Evolutionary conservation across 1,284 basidiomycete genomes (phyloP).

Genomic region (Baeospora myosura): DNA sequence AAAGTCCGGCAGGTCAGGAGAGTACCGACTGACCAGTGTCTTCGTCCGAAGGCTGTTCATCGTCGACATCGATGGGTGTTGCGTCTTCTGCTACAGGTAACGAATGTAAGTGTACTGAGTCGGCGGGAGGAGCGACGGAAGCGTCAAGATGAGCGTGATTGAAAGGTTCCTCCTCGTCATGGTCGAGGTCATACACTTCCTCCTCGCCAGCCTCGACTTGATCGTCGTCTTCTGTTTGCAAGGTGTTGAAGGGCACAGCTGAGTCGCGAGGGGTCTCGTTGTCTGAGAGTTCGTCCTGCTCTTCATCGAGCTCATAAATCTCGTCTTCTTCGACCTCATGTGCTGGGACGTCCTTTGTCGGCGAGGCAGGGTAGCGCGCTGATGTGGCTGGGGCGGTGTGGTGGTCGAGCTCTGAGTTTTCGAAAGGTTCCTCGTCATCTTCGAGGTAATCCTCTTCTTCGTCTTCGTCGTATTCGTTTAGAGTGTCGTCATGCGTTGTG

Average conservation of each 20-base stretch:
- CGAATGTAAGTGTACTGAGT: too few relatives aligned
- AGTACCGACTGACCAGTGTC: slow-evolving; percentile 13
- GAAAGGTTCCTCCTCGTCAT: too few relatives aligned
- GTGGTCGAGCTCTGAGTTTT: slow-evolving; percentile 10
- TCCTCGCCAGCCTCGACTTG: slow-evolving; percentile 13
- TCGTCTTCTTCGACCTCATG: too few relatives aligned
- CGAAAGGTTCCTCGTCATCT: slow-evolving; percentile 7
- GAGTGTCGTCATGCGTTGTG: too few relatives aligned
- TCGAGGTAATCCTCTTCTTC: slow-evolving; percentile 20
- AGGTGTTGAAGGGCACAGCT: too few relatives aligned
- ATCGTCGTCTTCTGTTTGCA: slow-evolving; percentile 14
- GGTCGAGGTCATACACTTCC: slow-evolving; percentile 10
- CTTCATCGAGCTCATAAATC: neutral
- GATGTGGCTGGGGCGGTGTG: slow-evolving; percentile 5
- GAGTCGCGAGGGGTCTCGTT: too few relatives aligned
- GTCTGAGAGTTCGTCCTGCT: slow-evolving; percentile 1
- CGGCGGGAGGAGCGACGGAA: too few relatives aligned
- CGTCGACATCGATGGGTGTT: slow-evolving; percentile 8
- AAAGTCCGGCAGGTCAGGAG: neutral
- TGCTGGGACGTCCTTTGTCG: neutral
- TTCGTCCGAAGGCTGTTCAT: slow-evolving; percentile 16
- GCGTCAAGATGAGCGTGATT: too few relatives aligned
- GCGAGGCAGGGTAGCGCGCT: slow-evolving; percentile 16
- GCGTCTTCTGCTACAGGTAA: slow-evolving; percentile 15
- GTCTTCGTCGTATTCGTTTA: too few relatives aligned